Evolutionary conservation across 441 rosid genomes (phyloP).

Genomic region (Erysimum pusillum): DNA sequence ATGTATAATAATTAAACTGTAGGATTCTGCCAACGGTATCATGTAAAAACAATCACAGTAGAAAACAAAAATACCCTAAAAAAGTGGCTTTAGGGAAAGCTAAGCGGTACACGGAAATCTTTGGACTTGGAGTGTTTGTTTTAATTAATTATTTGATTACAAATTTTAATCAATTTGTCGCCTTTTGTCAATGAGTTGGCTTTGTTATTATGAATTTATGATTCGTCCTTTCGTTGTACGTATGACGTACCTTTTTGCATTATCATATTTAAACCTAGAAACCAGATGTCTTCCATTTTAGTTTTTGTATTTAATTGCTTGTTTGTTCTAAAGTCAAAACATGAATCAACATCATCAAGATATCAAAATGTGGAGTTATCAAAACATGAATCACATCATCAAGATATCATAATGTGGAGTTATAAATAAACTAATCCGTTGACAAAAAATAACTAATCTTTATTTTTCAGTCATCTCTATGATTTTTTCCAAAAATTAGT

Average conservation of each 20-base stretch:
- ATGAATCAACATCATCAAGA: constrained; percentile 42
- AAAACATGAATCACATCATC: constrained; percentile 41
- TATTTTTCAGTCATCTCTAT: not conserved
- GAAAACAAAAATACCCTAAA: constrained; percentile 2
- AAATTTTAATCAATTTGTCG: constrained; percentile 25
- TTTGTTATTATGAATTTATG: constrained; percentile 27
- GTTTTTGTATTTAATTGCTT: constrained; percentile 9
- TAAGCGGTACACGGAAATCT: constrained; percentile 18
- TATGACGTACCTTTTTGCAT: constrained; percentile 38
- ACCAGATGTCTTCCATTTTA: constrained; percentile 41
- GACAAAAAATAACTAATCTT: constrained; percentile 13
- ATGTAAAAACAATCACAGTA: not conserved
- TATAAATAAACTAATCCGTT: constrained; percentile 31
- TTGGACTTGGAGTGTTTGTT: constrained; percentile 29
- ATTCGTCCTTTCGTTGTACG: constrained; percentile 49
- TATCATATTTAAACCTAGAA: constrained; percentile 30
- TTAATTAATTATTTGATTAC: constrained; percentile 1
- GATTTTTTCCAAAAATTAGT: not conserved
- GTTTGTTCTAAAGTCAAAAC: constrained; percentile 39
- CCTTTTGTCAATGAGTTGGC: constrained; percentile 41
- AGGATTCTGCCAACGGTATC: not conserved
- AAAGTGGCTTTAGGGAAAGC: constrained; percentile 17
- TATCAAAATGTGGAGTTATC: constrained; percentile 19
- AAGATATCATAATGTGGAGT: not conserved
- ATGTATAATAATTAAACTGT: not conserved